Evolutionary conservation across 192 early-diverging fungal species (phyloP), one percentile per base, ranked within the genome.

Genomic region (Coemansia sp.): DNA sequence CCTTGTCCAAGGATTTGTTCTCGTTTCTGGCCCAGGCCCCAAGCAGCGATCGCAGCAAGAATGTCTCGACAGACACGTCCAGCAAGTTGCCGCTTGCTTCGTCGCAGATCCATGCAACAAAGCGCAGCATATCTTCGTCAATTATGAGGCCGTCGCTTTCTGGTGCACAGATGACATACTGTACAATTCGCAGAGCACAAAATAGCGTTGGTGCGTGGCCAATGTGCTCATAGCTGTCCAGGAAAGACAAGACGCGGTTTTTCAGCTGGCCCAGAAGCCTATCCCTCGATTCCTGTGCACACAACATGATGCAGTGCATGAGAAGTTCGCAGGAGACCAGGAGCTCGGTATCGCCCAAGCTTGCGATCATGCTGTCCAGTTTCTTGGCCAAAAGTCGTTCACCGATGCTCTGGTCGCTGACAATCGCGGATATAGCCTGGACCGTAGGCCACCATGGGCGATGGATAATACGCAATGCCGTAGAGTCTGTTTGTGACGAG

Each of bases 171-270:
- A 72, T 22, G 25, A 79, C 56, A 29, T 25, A 20, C 28, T 53
- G 27, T 6, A 70, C 45, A 6, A 57, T 50, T 20, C 53, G 71
- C 40, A 79, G 50, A 1, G 59, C 68, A 20, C 58, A 23, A 29
- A 74, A 79, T 3, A 74, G 33, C 45, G 71, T 67, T 11, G 77
- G 77, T 68, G 70, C 70, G 42, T 79, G 67, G 0, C 71, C 58
- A 8, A 31, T 50, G 36, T 70, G 50, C 30, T 23, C 45, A 29
- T 67, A 50, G 40, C 47, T 58, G 4, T 80, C 68, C 31, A 80
- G 29, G 4, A 74, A 57, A 8, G 68, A 37, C 17, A 80, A 59
- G 11, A 61, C 23, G 10, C 77, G 71, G n/a, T 56, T 22, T 48
- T 67, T 65, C 2, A 80, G 53, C 29, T 19, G 50, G 6, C 33